A percentile compares a stretch with the other conserved stretches of the same genome.
Conservation (phyloP, 192 early-diverging fungal genomes). For the Rhizoclosmatium sp. region DNA sequence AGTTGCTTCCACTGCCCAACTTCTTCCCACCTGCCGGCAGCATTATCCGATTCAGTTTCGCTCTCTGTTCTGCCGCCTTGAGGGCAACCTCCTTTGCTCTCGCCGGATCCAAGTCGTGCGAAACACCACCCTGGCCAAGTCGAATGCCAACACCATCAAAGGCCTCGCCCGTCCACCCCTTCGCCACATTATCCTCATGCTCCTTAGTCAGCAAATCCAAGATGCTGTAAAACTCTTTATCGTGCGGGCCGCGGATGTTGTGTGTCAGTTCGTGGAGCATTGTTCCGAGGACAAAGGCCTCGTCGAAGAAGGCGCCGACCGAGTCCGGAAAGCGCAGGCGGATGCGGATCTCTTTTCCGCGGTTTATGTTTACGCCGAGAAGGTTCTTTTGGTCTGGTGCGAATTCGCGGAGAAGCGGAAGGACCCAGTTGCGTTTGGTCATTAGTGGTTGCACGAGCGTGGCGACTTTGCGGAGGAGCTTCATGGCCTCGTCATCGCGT, state of each 20-base stretch:
- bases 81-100: constrained; percentile 52
- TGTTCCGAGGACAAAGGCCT: constrained; percentile 73
- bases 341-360: constrained; percentile 69
- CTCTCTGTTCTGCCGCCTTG: constrained; percentile 64
- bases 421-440: constrained; percentile 68
- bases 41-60: constrained; percentile 58
- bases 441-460: constrained; percentile 74
- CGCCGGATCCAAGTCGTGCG: constrained; percentile 47
- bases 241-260: constrained; percentile 67
- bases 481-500: constrained; percentile 40
- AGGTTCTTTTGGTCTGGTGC: constrained; percentile 59
- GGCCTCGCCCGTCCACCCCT: constrained; percentile 65
- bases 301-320: constrained; percentile 62
- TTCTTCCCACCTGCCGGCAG: constrained; percentile 61
- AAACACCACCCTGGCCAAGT: constrained; percentile 54
- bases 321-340: constrained; percentile 67
- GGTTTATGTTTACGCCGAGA: constrained; percentile 76
- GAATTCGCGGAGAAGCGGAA: constrained; percentile 66
- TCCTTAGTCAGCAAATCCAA: constrained; percentile 67
- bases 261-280: constrained; percentile 77
- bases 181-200: constrained; percentile 59
- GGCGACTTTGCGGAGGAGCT: constrained; percentile 28
- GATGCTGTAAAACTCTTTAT: constrained; percentile 69
- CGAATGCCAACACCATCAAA: constrained; percentile 60
- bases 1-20: constrained; percentile 29